Evolutionary conservation across 768 basidiomycete species (phyloP), one percentile per base, ranked within the genome.

Genomic region (Tephrocybe sp.): DNA sequence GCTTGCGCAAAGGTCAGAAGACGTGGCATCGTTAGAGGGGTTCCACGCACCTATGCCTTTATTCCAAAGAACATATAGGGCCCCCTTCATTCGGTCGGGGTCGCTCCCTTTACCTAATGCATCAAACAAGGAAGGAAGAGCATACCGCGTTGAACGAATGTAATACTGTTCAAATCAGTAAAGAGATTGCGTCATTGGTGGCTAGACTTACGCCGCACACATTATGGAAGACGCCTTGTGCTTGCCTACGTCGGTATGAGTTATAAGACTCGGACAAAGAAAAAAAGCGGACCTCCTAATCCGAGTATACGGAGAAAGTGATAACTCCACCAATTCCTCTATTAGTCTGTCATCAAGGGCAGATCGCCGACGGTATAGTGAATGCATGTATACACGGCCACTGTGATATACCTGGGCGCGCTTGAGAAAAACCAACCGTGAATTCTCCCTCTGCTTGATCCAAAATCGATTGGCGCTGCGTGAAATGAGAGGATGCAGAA

Each of bases 61-160:
- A 59, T 86, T 84, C 71, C 83, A 83, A 9, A 91, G 68, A 17
- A 90, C 75, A 64, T 93, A 94, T 34, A 96, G 73, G 15, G 92
- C 93, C 7, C 96, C 96, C 71, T 98, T 98, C 85, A 97, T 95
- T 21, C 88, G 79, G 67, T 98, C 94, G 9, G 93, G 88, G 62
- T 95, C 92, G 51, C 80, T 85, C 5, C 89, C 93, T 61, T 83
- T 86, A 49, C 68, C 68, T 43, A 91, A 68, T 4, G 86, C 82
- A 52, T 77, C 73, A 59, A 85, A 83, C 40, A 88, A 67, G 18
- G 70, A 66, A 4, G 87, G 84, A 24, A 89, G 72, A 38, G 79
- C 74, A 55, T 80, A 79, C 60, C 83, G 77, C 24, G 86, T 89
- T 5, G 88, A 88, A 50, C 87, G 80, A 33, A 88, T 73, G 51